These are phyloP conservation scores for Saccharomyces pastorianus DNA, from an alignment of 1,139 yeast species.

Conservation along the genomic window DNA sequence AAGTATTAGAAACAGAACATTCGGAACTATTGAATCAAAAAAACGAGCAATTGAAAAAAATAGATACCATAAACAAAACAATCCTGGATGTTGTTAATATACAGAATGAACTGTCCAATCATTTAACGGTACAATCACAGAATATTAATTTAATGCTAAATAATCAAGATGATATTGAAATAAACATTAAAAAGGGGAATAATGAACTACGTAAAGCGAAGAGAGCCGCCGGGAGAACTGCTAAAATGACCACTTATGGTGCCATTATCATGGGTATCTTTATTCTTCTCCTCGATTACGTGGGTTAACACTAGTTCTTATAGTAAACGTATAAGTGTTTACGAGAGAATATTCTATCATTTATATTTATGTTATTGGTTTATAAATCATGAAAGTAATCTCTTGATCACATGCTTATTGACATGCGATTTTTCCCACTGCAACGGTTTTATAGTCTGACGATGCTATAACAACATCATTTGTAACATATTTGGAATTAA, in stretches of 20 bases:
- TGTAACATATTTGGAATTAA: background rate
- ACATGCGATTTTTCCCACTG: background rate
- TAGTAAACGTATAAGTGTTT: background rate
- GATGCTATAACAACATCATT: background rate
- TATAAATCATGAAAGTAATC: too few species aligned
- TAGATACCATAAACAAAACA: slow-evolving; percentile 63
- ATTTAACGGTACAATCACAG: slow-evolving; percentile 67
- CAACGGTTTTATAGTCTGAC: background rate
- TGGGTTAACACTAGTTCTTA: slow-evolving; percentile 15
- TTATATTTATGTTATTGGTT: background rate
- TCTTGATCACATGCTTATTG: background rate
- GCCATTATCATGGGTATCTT: slow-evolving; percentile 58
- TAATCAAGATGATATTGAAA: slow-evolving; percentile 61
- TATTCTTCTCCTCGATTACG: slow-evolving; percentile 51
- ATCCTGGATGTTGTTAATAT: slow-evolving; percentile 73
- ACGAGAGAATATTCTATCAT: background rate
- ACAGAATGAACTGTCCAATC: slow-evolving; percentile 70
- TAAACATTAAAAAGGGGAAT: slow-evolving; percentile 69
- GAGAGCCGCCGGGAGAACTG: slow-evolving; percentile 58
- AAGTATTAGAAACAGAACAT: slow-evolving; percentile 65
- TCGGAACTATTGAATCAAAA: slow-evolving; percentile 54
- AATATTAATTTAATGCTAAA: slow-evolving; percentile 60
- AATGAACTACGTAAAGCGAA: slow-evolving; percentile 65
- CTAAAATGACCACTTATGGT: slow-evolving; percentile 53
- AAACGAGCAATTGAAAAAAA: slow-evolving; percentile 59